Base-by-base conservation (phyloP, 2,329 filamentous ascomycete genomes). In the Colletotrichum lupini region DNA sequence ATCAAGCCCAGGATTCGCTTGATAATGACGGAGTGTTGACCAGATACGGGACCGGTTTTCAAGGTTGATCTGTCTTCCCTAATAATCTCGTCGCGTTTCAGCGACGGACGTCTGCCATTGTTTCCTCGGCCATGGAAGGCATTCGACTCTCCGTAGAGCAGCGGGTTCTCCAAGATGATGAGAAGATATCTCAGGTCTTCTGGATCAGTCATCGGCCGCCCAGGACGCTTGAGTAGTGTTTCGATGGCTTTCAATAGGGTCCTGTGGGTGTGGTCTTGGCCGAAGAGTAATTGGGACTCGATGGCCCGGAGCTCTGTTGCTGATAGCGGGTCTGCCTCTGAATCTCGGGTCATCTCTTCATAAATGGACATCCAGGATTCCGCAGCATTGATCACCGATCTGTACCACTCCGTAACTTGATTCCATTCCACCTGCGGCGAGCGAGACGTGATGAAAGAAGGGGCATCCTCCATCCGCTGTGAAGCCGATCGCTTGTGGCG, bases 1-100 rank as follows among this genome's bases (percentile, higher is more conserved):
- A 97, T 80, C 11, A 98, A 84, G 1, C 95, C 95, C 30, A 97
- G 82, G 52, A 97, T 92, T 49, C 95, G 90, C 81, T 98, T 98
- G 77, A 97, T 90, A 66, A 98, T 93, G 5, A 93, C 93, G 2
- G 94, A 95, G 81, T 97, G 93, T 72, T 94, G 90, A 1, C 92
- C 92, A 30, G 89, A 86, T 12, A 86, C 79, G 8, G 83, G 86
- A 0, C 85, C 86, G 3, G 83, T 81, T 49, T 80, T 82, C 6
- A 83, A 79, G 3, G 70, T 58, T 4, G 68, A 37, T 7, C 73
- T 61, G 19, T 60, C 58, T 8, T 58, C 55, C 16, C 46, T 37
- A 14, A 59, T 14, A 7, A 73, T 67, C 5, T 75, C 37, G 6
- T 67, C 68, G 8, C 57, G 26, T 26, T 49, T 32, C 3, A 42